phyloP scores from a whole-genome alignment of 2,329 filamentous ascomycete genomes.

The Pseudogymnoascus sp. region DNA sequence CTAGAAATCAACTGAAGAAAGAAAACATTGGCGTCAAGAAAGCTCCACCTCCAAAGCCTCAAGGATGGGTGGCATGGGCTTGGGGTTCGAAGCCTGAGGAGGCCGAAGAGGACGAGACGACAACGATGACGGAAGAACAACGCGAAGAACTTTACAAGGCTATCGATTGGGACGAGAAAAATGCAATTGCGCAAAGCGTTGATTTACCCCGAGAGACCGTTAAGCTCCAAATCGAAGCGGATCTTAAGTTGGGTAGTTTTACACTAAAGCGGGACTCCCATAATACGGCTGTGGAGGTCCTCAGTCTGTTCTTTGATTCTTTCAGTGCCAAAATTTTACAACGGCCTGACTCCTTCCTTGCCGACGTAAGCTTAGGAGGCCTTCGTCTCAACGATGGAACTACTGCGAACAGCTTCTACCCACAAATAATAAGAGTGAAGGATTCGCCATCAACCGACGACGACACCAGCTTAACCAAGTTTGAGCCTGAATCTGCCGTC shows the following conservation, averaged over 20 bases:
- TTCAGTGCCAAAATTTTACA: slow-evolving; percentile 88
- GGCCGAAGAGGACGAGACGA: slow-evolving; percentile 60
- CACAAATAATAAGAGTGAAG: slow-evolving; percentile 93
- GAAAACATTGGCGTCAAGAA: slow-evolving; percentile 88
- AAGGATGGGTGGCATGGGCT: slow-evolving; percentile 86
- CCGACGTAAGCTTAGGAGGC: slow-evolving; percentile 83
- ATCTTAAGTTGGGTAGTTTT: slow-evolving; percentile 91
- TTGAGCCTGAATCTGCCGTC: slow-evolving; percentile 34
- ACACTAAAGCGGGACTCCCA: slow-evolving; percentile 82
- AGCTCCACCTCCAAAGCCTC: slow-evolving; percentile 44
- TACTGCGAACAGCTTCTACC: slow-evolving; percentile 80
- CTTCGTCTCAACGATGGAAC: slow-evolving; percentile 94
- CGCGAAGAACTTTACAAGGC: slow-evolving; percentile 93
- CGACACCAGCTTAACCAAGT: slow-evolving; percentile 31
- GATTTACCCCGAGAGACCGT: slow-evolving; percentile 86
- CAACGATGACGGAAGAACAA: slow-evolving; percentile 88
- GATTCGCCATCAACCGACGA: slow-evolving; percentile 53
- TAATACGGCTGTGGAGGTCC: slow-evolving; percentile 66
- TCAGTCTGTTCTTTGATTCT: slow-evolving; percentile 88
- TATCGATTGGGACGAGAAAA: slow-evolving; percentile 98
- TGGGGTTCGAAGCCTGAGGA: slow-evolving; percentile 67
- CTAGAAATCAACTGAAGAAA: slow-evolving; percentile 88
- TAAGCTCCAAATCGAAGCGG: slow-evolving; percentile 86
- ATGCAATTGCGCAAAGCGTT: slow-evolving; percentile 75
- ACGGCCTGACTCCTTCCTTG: slow-evolving; percentile 80